Evolutionary conservation across 2,329 filamentous ascomycete genomes (phyloP).

Genomic region (Emmonsia crescens): DNA sequence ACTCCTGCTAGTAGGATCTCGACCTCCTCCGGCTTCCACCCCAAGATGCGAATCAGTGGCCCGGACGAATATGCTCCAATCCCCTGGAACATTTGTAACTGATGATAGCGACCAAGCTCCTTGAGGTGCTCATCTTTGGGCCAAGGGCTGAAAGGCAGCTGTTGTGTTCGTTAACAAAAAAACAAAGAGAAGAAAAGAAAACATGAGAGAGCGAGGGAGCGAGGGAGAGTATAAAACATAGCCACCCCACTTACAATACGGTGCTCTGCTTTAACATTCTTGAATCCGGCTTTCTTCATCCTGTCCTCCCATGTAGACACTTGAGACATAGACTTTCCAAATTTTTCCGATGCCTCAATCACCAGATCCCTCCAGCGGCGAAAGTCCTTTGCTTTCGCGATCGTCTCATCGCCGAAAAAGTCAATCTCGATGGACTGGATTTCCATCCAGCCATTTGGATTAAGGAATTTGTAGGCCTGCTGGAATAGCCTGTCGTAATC

Average conservation of each 20-base stretch:
- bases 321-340: constrained; percentile 26
- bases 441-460: constrained; percentile 43
- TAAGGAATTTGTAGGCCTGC: constrained; percentile 33
- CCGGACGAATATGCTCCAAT: constrained; percentile 11
- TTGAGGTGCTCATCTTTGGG: constrained; percentile 1
- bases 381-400: neutral
- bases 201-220: no score
- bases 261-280: constrained; percentile 39
- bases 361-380: neutral
- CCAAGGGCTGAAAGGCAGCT: constrained; percentile 13
- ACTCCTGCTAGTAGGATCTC: neutral
- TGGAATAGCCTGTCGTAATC: constrained; percentile 17
- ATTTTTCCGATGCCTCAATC: constrained; percentile 11
- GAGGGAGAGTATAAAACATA: neutral
- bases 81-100: constrained; percentile 9
- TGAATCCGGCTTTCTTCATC: constrained; percentile 44
- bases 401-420: constrained; percentile 22
- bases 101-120: constrained; percentile 5
- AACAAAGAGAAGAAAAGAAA: neutral
- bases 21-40: constrained; percentile 1
- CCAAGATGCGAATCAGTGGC: constrained; percentile 8
- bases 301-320: constrained; percentile 30
- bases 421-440: constrained; percentile 28
- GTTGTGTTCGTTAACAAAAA: neutral
- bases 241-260: constrained; percentile 24